Base-by-base conservation (phyloP, 2,329 filamentous ascomycete genomes). In the Beauveria sp. region DNA sequence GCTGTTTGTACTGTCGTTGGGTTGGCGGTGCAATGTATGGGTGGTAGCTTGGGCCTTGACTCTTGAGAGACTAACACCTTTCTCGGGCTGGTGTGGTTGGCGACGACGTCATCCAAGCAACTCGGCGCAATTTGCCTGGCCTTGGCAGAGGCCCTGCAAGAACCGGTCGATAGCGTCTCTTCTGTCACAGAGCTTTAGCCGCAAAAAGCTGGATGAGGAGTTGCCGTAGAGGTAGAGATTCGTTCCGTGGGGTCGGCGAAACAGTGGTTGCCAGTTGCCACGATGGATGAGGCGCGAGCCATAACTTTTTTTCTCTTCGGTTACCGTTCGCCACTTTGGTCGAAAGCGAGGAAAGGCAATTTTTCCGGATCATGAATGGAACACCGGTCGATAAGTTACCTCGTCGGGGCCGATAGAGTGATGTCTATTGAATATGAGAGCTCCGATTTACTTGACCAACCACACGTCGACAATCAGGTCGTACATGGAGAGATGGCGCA, bases 101-200 rank as follows among this genome's bases (percentile, higher is more conserved):
- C 38, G 48, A 60, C 57, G 46, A 60, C 57, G 48, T 60, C 57
- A 52, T 60, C 24, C 46, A 52, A 51, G 38, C 24, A 45, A 42
- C 24, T 5, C 43, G 28, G 22, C 7, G 48, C 20, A 60, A 60
- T 52, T 52, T 52, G 22, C 46, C 56, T 43, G 22, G 38, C 46
- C 56, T 59, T 51, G 46, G 56, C 56, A 51, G 56, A 48, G 8
- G 46, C 57, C 57, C 38, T 60, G 57, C 38, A 45, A 46, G 40
- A 34, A 26, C 34, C 7, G 3, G 9, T 45, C 16, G 6, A 52
- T 60, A 38, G 46, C 22, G 38, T 51, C 22, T 59, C 18, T 22
- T 43, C 24, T 14, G 12, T 34, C 12, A 14, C 12, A 34, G 10
- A 14, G 31, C 31, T 34, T 34, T 34, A 12, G 12, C 31, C 12